These are phyloP conservation scores for Medicago lupulina DNA, from an alignment of 306 rosid species.

Conservation along the genomic window DNA sequence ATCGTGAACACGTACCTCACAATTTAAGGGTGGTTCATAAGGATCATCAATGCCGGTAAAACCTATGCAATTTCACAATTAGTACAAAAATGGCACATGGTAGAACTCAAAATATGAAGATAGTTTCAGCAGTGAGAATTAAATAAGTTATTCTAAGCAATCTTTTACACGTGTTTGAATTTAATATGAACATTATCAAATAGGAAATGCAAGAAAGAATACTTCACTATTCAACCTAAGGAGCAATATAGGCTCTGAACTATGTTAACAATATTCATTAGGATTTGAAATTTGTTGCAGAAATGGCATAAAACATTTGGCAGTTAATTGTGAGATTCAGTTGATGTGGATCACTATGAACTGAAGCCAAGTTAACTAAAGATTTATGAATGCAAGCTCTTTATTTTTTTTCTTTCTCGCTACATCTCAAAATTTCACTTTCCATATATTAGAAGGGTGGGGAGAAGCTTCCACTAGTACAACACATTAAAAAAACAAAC, in stretches of 20 bases:
- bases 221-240: conserved; percentile 9
- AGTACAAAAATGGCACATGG: not conserved
- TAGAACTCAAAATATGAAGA: conserved; percentile 12
- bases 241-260: conserved; percentile 15
- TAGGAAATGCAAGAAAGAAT: conserved; percentile 16
- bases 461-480: conserved; percentile 1
- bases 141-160: conserved; percentile 8
- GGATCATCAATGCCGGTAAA: conserved; percentile 92
- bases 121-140: conserved; percentile 5
- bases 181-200: conserved; percentile 10
- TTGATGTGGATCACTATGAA: not conserved
- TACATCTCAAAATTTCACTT: not conserved
- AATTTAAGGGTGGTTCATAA: conserved; percentile 78
- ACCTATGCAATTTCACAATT: conserved; percentile 52
- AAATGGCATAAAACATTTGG: not conserved
- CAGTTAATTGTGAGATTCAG: not conserved
- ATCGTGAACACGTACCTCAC: conserved; percentile 64
- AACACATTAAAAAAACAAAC: conserved; percentile 49
- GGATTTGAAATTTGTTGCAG: conserved; percentile 1
- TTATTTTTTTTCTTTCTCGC: too few relatives aligned
- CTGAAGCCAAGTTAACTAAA: not conserved
- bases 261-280: not conserved
- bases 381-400: not conserved
- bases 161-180: not conserved
- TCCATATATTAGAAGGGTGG: not conserved